Evolutionary conservation across 768 basidiomycete species (phyloP).

Genomic region (Pisolithus microcarpus): DNA sequence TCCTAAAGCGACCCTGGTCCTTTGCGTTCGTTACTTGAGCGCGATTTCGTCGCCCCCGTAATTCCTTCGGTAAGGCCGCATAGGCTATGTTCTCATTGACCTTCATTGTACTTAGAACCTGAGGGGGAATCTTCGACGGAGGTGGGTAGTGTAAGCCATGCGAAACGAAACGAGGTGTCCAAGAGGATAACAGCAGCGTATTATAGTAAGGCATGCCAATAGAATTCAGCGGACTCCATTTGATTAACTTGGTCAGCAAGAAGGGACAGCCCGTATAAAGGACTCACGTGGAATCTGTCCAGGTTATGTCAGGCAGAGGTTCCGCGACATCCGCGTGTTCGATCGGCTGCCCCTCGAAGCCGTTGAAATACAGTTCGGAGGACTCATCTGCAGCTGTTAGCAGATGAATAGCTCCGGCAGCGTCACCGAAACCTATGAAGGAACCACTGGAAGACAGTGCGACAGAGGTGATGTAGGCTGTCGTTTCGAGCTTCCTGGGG

Average conservation of each 20-base stretch:
- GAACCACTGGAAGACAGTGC: conserved; percentile 81
- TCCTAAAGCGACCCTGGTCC: conserved; percentile 75
- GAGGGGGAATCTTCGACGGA: conserved; percentile 70
- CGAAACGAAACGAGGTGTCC: conserved; percentile 50
- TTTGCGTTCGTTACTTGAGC: conserved; percentile 40
- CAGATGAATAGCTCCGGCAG: conserved; percentile 76
- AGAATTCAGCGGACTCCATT: conserved; percentile 62
- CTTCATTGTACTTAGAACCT: conserved; percentile 73
- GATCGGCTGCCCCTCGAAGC: conserved; percentile 78
- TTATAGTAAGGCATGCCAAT: conserved; percentile 88
- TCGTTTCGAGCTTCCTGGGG: conserved; percentile 50
- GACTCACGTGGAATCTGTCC: conserved; percentile 75
- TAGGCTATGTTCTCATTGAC: conserved; percentile 87
- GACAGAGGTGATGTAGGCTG: conserved; percentile 70
- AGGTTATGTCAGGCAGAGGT: conserved; percentile 63
- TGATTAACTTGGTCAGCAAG: neutral
- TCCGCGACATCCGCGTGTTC: conserved; percentile 80
- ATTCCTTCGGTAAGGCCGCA: conserved; percentile 78
- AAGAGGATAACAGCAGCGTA: conserved; percentile 62
- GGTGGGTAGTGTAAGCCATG: conserved; percentile 48
- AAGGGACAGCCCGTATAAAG: neutral
- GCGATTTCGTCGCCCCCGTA: conserved; percentile 79
- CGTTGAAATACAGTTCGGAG: conserved; percentile 67
- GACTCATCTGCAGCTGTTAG: conserved; percentile 65
- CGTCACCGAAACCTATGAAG: conserved; percentile 91